phyloP scores from a whole-genome alignment of 345 rosid species.

The Murraya paniculata region DNA sequence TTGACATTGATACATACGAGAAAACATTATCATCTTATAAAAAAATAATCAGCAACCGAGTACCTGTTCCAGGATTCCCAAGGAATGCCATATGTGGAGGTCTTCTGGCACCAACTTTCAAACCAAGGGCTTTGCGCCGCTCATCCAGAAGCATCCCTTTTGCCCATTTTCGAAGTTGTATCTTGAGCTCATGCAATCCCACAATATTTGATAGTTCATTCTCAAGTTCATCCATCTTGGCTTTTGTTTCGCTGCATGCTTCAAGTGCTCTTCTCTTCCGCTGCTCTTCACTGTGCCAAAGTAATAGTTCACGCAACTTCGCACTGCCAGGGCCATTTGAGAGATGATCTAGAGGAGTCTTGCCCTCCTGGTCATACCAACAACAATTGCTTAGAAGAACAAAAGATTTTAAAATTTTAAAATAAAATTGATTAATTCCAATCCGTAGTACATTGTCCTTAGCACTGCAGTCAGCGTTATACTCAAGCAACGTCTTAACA shows the following conservation, averaged over 20 bases:
- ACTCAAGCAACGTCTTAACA: slow-evolving; percentile 76
- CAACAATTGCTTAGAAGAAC: slow-evolving; percentile 1
- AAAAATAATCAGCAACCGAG: not conserved
- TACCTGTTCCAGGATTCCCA: slow-evolving; percentile 99
- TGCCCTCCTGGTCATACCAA: slow-evolving; percentile 59
- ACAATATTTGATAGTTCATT: slow-evolving; percentile 66
- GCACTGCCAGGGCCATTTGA: slow-evolving; percentile 77
- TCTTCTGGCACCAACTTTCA: slow-evolving; percentile 77
- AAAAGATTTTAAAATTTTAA: slow-evolving; percentile 1
- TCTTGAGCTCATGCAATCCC: slow-evolving; percentile 79
- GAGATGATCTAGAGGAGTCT: slow-evolving; percentile 89
- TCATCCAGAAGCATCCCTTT: slow-evolving; percentile 99
- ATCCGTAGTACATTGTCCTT: slow-evolving; percentile 64
- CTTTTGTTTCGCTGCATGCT: slow-evolving; percentile 73
- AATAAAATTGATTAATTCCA: not conserved
- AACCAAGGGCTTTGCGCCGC: slow-evolving; percentile 83
- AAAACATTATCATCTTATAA: not conserved
- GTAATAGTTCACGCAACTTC: slow-evolving; percentile 56
- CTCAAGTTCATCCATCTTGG: slow-evolving; percentile 92
- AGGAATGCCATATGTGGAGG: slow-evolving; percentile 99
- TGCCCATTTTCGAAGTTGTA: slow-evolving; percentile 92
- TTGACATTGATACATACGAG: not conserved
- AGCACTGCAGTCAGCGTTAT: slow-evolving; percentile 87
- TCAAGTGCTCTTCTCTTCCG: slow-evolving; percentile 73
- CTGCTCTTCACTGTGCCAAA: slow-evolving; percentile 72